Base-by-base conservation (phyloP, 2,329 filamentous ascomycete species). In the Microcyclospora pomicola region DNA sequence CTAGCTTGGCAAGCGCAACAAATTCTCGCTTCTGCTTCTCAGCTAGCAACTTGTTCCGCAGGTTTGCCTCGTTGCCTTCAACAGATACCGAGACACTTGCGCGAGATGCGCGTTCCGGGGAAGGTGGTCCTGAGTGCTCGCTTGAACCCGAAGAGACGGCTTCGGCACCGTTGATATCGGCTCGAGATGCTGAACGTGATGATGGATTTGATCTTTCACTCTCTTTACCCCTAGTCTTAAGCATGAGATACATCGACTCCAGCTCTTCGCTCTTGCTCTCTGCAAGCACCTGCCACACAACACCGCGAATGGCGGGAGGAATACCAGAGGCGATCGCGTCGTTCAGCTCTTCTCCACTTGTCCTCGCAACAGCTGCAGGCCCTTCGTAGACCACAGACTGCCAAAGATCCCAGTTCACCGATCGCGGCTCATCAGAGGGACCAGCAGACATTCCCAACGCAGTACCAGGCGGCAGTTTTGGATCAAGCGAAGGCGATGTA, bases 341-440 rank as follows among this genome's bases (percentile, higher is more conserved):
- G 55, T 88, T 94, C 40, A 98, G 66, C 57, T 95, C 87, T 51
- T 92, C 84, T 0, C 88, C 72, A 53, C 86, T 94, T 3, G 85
- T 86, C 42, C 84, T 77, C 9, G 84, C 82, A 35, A 96, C 82
- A 9, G 85, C 88, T 19, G 84, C 77, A 12, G 87, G 86, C 0
- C 91, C 91, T 63, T 95, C 84, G 49, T 95, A 92, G 27, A 98
- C 91, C 3, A 98, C 81, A 15, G 82, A 77, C 57, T 98, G 88
- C 91, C 91, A 98, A 30, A 98, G 65, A 59, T 98, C 91, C 91
- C 91, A 98, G 56, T 98, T 86, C n/a, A 98, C 91, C 15, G 83
- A 79, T 16, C 65, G 62, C 27, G 68, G 64, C 52, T 87, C 82
- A 11, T 77, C 75, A 2, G 83, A 79, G 7, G 81, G 82, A 1